A percentile compares a stretch with the other conserved stretches of the same genome.
phyloP scores from a whole-genome alignment of 495 filamentous ascomycete species.

The Pseudomonodictys pantanalensis region DNA sequence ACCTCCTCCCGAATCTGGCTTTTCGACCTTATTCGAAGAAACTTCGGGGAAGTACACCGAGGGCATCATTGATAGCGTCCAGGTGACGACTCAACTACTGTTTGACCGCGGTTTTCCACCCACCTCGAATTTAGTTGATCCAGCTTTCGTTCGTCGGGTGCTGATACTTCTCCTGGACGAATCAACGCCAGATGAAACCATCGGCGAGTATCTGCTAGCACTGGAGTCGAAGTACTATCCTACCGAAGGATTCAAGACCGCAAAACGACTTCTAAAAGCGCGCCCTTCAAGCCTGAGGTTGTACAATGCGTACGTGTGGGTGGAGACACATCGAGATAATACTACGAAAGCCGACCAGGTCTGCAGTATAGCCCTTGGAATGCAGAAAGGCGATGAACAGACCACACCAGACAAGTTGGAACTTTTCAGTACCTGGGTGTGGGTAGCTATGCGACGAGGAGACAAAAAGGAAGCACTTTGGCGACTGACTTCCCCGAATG shows the following conservation, averaged over 20 bases:
- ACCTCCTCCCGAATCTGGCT: not conserved
- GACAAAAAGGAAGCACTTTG: slow-evolving; percentile 49
- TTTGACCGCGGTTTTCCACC: slow-evolving; percentile 12
- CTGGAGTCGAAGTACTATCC: slow-evolving; percentile 59
- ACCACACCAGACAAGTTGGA: slow-evolving; percentile 49
- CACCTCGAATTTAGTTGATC: slow-evolving; percentile 33
- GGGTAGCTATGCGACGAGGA: slow-evolving; percentile 58
- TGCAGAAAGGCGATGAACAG: slow-evolving; percentile 47
- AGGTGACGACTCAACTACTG: slow-evolving; percentile 27
- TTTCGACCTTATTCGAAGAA: not conserved
- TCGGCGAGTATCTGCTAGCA: slow-evolving; percentile 71
- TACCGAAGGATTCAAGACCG: slow-evolving; percentile 51
- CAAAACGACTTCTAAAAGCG: slow-evolving; percentile 68
- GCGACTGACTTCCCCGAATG: slow-evolving; percentile 47
- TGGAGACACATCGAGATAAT: slow-evolving; percentile 62
- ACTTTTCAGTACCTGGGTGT: slow-evolving; percentile 70
- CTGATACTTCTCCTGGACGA: slow-evolving; percentile 56
- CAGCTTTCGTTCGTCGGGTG: slow-evolving; percentile 50
- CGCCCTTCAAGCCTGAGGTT: slow-evolving; percentile 62
- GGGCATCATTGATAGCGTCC: slow-evolving; percentile 21
- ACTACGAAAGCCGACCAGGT: slow-evolving; percentile 57
- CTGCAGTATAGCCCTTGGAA: slow-evolving; percentile 62
- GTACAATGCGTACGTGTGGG: slow-evolving; percentile 75
- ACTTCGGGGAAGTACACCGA: not conserved
- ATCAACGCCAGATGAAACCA: slow-evolving; percentile 43